Percentiles rank a stretch among this genome's conserved stretches.
Evolutionary conservation across 345 rosid genomes (phyloP).

Genomic region (Pseudoturritis turrita): DNA sequence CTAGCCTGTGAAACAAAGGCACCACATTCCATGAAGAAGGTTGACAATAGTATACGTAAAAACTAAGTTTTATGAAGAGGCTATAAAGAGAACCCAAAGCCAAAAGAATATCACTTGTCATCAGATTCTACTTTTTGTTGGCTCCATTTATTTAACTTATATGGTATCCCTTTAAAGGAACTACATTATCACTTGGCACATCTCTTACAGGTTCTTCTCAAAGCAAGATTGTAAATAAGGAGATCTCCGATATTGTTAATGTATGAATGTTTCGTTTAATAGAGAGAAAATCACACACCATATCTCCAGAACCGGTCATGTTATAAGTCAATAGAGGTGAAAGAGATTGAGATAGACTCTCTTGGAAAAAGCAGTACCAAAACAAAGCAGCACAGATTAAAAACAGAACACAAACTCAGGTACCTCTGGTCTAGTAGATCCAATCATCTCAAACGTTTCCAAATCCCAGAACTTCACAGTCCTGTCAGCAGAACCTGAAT

Average conservation of each 20-base stretch:
- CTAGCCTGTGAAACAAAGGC: conserved; percentile 49
- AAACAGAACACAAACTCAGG: neutral
- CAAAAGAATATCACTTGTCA: neutral
- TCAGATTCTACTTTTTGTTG: neutral
- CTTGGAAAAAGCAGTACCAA: neutral
- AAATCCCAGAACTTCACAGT: conserved; percentile 98
- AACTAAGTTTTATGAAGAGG: neutral
- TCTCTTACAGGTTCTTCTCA: neutral
- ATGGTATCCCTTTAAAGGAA: neutral
- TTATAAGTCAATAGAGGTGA: neutral
- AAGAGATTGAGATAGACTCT: conserved; percentile 5
- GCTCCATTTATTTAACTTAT: neutral
- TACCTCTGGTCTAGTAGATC: conserved; percentile 96
- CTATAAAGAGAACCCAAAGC: neutral
- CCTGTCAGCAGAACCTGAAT: conserved; percentile 90
- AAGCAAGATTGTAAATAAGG: neutral
- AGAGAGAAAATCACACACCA: neutral
- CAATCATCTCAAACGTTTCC: conserved; percentile 96
- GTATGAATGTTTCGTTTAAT: neutral
- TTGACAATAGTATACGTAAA: neutral
- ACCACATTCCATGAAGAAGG: neutral
- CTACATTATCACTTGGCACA: neutral
- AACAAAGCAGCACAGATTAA: neutral
- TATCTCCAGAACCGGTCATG: neutral
- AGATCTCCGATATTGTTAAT: neutral